Conservation (phyloP, 345 rosid genomes). For the Triadica sebifera region DNA sequence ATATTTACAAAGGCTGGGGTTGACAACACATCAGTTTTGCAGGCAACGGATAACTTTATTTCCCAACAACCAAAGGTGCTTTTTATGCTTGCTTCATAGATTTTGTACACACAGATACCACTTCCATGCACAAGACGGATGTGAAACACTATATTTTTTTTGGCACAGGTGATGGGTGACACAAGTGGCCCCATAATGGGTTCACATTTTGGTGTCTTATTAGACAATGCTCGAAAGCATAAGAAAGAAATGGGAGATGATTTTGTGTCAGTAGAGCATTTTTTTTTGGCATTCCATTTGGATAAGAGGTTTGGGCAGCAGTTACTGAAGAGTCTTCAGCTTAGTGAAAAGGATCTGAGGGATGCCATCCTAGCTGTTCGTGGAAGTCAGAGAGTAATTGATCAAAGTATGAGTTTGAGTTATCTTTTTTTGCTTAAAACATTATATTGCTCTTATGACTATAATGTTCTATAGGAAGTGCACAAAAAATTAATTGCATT, state of each 20-base stretch:
- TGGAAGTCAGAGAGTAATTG: slow-evolving; percentile 87
- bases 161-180: slow-evolving; percentile 57
- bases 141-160: slow-evolving; percentile 3
- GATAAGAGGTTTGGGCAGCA: slow-evolving; percentile 77
- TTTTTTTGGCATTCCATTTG: slow-evolving; percentile 59
- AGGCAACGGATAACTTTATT: slow-evolving; percentile 59
- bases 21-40: slow-evolving; percentile 68
- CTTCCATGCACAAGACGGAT: neutral
- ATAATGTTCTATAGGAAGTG: neutral
- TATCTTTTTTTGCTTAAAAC: neutral
- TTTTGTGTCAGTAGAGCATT: slow-evolving; percentile 77
- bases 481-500: neutral
- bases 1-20: slow-evolving; percentile 72
- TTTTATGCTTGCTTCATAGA: neutral
- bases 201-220: slow-evolving; percentile 44
- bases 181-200: slow-evolving; percentile 69
- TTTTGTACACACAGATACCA: neutral
- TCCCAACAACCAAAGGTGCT: slow-evolving; percentile 69
- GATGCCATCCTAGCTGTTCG: slow-evolving; percentile 67
- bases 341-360: slow-evolving; percentile 60
- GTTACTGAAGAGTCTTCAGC: slow-evolving; percentile 51
- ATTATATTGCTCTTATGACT: neutral
- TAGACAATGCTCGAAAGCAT: slow-evolving; percentile 57
- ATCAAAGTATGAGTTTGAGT: slow-evolving; percentile 54
- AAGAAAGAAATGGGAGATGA: slow-evolving; percentile 79